Evolutionary conservation across 148 eudicot species (phyloP), one percentile per base, ranked within the genome.

Genomic region (Dysphania ambrosioides): DNA sequence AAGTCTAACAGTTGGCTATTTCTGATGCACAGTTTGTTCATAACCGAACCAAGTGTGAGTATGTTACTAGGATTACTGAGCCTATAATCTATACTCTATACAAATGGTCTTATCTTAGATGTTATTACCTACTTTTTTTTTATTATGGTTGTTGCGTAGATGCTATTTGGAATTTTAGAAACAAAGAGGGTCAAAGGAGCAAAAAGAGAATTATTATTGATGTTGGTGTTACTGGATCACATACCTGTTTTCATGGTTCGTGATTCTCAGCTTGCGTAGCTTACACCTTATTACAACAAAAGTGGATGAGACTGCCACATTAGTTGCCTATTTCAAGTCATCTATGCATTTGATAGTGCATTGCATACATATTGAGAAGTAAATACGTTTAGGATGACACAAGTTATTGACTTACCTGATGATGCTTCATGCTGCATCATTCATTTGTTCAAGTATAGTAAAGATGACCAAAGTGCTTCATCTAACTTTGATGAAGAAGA

Each of bases 351-450:
- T 4, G 11, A 70, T 32, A 44, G n/a, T n/a, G n/a, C n/a, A n/a
- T n/a, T 68, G 3, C 36, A 24, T 9, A 26, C 44, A 12, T 0
- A 27, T 68, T 30, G 15, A 49, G 59, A 29, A 49, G 29, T 38
- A 72, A 11, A 10, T 71, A 47, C 23, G 24, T 36, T 10, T 72
- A 59, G 42, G 40, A 35, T 35, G 55, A 56, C 23, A 34, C 1
- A 53, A 16, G 55, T 75, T 53, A 2, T 29, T 53, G 31, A 36
- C 66, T 38, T 41, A 42, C 68, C 67, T 76, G 40, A 13, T n/a
- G n/a, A n/a, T 34, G 44, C 57, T 36, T 75, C 16, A 24, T 40
- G 34, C 55, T 36, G 15, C 13, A 36, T 40, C 35, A 27, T 55
- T 29, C 38, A 19, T 60, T 18, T n/a, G 36, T 16, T 72, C 4